Conservation (phyloP, 2,329 filamentous ascomycete genomes). For the Coniella vitis region DNA sequence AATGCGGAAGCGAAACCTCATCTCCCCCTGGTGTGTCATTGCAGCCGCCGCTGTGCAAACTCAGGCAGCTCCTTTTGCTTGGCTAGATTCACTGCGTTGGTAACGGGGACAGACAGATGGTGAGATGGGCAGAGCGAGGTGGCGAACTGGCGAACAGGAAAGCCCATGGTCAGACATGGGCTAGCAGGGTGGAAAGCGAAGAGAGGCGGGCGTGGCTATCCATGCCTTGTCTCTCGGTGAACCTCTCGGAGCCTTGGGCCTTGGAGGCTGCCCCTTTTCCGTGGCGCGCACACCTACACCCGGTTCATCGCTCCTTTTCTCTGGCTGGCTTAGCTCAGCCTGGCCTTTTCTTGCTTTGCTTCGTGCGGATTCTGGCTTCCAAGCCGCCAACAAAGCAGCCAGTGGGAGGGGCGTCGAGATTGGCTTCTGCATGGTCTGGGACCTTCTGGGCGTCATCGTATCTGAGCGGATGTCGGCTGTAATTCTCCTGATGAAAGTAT, state of each 20-base stretch:
- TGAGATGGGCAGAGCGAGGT: neutral
- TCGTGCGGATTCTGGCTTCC: too few relatives aligned
- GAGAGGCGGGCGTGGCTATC: too few relatives aligned
- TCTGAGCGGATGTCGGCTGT: too few relatives aligned
- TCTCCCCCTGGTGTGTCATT: slow-evolving; percentile 14
- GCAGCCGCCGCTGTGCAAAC: slow-evolving; percentile 15
- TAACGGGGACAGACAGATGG: neutral
- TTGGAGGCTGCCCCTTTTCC: too few relatives aligned
- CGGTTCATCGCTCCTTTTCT: neutral
- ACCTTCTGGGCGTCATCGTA: too few relatives aligned
- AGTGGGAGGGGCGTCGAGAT: too few relatives aligned
- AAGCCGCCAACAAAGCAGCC: too few relatives aligned
- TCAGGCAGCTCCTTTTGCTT: neutral
- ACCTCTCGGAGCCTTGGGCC: neutral
- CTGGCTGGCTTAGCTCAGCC: neutral
- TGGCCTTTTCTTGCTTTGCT: neutral
- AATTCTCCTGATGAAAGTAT: too few relatives aligned
- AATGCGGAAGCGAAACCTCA: slow-evolving; percentile 11
- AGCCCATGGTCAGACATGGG: too few relatives aligned
- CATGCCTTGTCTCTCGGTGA: neutral
- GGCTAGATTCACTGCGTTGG: neutral
- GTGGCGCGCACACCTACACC: neutral
- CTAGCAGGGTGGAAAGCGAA: too few relatives aligned
- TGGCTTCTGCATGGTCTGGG: too few relatives aligned
- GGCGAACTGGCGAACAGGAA: too few relatives aligned